Evolutionary conservation across 768 basidiomycete genomes (phyloP), one percentile per base, ranked within the genome.

Genomic region (Paxillus rubicundulus): DNA sequence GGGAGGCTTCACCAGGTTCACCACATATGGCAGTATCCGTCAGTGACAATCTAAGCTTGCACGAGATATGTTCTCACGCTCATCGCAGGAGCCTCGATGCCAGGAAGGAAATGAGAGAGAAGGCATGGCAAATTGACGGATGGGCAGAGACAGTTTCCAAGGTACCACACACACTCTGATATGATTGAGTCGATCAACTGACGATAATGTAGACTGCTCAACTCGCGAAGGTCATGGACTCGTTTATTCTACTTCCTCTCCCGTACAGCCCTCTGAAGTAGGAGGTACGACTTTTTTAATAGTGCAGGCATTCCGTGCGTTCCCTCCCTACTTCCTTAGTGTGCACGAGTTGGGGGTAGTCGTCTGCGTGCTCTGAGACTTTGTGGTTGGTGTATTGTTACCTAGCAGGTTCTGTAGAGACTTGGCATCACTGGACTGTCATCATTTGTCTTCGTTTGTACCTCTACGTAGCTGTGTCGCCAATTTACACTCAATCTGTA

Each of bases 1-100:
- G 91, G 91, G 47, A 80, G 87, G 44, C 75, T 92, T 49, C 87
- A 92, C 64, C 81, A 91, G 59, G 96, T 97, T 8, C 90, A 98
- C 67, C 96, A 98, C 72, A 82, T 98, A 73, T 98, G 96, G 96
- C 95, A 98, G 72, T 96, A 96, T 67, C 85, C 86, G 91, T 92
- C 62, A 66, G 86, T 79, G 54, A 53, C 42, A 44, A 33, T 53
- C 18, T 49, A 14, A 46, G 17, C 16, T 41, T 55, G 54, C 41
- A 27, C 28, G 32, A 41, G 45, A 46, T 47, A 32, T 21, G 14
- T 52, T 63, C 50, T 50, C 53, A 57, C 50, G 30, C 6, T 42
- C 36, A 7, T 42, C 45, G 46, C 55, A 89, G 89, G 50, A 82
- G 82, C 61, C 77, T 97, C 50, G 84, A 92, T 56, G 80, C 79